Evolutionary conservation across 768 basidiomycete species (phyloP).

Genomic region (Pleurotus pulmonarius): DNA sequence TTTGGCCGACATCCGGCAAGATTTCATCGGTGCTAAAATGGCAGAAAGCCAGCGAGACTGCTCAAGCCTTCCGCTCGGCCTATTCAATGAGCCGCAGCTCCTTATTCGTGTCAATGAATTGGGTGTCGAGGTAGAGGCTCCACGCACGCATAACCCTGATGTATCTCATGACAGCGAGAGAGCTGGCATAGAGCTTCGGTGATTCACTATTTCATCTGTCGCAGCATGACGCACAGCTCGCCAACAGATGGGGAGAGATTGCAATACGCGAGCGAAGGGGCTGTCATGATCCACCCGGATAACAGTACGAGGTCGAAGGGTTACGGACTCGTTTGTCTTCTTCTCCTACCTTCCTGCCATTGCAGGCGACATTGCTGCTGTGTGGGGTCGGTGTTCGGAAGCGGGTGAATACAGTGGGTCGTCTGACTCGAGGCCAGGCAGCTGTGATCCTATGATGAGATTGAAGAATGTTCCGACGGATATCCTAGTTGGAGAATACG

Average conservation of each 20-base stretch:
- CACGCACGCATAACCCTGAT: conserved; percentile 5
- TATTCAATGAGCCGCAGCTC: too few species aligned
- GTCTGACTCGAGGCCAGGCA: conserved; percentile 4
- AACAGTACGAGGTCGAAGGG: not conserved
- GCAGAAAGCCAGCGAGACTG: too few species aligned
- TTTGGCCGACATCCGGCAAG: too few species aligned
- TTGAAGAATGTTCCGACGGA: not conserved
- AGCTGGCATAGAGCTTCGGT: not conserved
- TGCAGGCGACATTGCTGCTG: not conserved
- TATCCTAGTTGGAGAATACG: not conserved
- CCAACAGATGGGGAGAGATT: too few species aligned
- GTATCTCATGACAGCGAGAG: not conserved
- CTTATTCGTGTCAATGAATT: too few species aligned
- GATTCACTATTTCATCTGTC: not conserved
- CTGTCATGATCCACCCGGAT: conserved; percentile 5
- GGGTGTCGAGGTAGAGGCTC: not conserved
- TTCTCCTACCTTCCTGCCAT: not conserved
- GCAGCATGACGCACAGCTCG: too few species aligned
- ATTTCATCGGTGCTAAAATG: too few species aligned
- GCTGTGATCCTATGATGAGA: not conserved
- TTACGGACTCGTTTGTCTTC: not conserved
- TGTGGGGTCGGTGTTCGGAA: conserved; percentile 3
- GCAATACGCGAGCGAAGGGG: not conserved
- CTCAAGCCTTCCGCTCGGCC: too few species aligned
- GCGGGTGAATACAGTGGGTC: conserved; percentile 1